phyloP scores from a whole-genome alignment of 2,329 filamentous ascomycete genomes.

The Curvularia verruculosa region DNA sequence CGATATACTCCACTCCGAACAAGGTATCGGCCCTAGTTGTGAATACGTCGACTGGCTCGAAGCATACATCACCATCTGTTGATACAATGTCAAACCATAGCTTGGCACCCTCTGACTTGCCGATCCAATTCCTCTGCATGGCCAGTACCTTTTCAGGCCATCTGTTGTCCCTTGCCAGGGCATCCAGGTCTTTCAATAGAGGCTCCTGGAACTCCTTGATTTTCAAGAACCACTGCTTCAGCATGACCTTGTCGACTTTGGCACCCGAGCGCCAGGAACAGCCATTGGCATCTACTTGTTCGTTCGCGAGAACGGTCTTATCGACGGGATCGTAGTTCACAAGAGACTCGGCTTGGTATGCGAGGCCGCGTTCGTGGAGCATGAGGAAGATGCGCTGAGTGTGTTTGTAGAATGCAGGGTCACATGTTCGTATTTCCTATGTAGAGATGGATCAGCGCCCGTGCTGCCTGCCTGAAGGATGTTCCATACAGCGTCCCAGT shows the following conservation, averaged over 20 bases:
- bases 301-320: conserved; percentile 87
- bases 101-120: conserved; percentile 74
- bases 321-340: conserved; percentile 93
- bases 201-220: conserved; percentile 80
- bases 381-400: conserved; percentile 85
- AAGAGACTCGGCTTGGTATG: conserved; percentile 80
- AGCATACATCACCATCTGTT: conserved; percentile 43
- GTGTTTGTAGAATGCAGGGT: conserved; percentile 85
- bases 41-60: conserved; percentile 70
- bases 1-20: conserved; percentile 85
- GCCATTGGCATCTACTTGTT: conserved; percentile 88
- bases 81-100: conserved; percentile 71
- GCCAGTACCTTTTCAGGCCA: conserved; percentile 85
- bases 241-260: conserved; percentile 75
- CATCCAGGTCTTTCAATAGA: conserved; percentile 72
- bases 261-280: conserved; percentile 87
- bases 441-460: conserved; percentile 16
- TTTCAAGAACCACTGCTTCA: conserved; percentile 90
- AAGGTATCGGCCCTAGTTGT: conserved; percentile 86
- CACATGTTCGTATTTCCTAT: conserved; percentile 83
- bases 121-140: conserved; percentile 90
- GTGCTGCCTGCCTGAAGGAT: not conserved
- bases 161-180: conserved; percentile 64
- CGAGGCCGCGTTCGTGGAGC: conserved; percentile 74
- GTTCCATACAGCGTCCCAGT: conserved; percentile 73